Conservation (phyloP, 768 basidiomycete genomes). For the Lactarius akahatsu region DNA sequence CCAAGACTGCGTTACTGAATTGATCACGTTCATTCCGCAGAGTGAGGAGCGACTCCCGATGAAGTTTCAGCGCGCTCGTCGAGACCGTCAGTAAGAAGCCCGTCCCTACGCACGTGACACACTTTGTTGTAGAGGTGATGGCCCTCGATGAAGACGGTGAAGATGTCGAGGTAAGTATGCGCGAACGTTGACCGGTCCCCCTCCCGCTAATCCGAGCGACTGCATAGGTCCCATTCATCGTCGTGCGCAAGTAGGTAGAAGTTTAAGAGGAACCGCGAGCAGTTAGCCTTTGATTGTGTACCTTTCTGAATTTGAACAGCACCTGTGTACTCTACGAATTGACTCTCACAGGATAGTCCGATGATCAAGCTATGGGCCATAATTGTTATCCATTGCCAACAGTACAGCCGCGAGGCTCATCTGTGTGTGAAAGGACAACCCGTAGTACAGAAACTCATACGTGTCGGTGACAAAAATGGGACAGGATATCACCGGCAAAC, state of each 20-base stretch:
- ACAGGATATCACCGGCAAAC: constrained; percentile 5
- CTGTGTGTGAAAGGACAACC: constrained; percentile 19
- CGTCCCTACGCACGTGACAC: constrained; percentile 76
- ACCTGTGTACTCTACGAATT: constrained; percentile 5
- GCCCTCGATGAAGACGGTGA: constrained; percentile 88
- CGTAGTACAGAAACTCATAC: constrained; percentile 20
- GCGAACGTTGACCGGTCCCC: not conserved
- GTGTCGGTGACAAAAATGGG: constrained; percentile 6
- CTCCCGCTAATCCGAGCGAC: constrained; percentile 13
- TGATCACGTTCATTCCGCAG: constrained; percentile 41
- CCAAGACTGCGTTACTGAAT: constrained; percentile 4
- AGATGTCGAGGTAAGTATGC: constrained; percentile 79
- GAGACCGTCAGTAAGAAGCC: constrained; percentile 95
- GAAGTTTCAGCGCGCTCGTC: constrained; percentile 88
- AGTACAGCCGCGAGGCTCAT: constrained; percentile 8
- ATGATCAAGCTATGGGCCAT: constrained; percentile 11
- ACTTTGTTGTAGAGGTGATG: constrained; percentile 93
- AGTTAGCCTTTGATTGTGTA: constrained; percentile 20
- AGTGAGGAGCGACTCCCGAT: constrained; percentile 84
- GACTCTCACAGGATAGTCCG: constrained; percentile 6
- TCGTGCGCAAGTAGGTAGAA: constrained; percentile 56
- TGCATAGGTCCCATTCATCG: constrained; percentile 75
- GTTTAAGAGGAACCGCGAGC: not conserved
- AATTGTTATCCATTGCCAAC: constrained; percentile 27
- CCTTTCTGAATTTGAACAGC: not conserved